Percentiles rank a stretch among this genome's conserved stretches.
phyloP scores from a whole-genome alignment of 805 yeast species.

The Ogataea pilisensis region DNA sequence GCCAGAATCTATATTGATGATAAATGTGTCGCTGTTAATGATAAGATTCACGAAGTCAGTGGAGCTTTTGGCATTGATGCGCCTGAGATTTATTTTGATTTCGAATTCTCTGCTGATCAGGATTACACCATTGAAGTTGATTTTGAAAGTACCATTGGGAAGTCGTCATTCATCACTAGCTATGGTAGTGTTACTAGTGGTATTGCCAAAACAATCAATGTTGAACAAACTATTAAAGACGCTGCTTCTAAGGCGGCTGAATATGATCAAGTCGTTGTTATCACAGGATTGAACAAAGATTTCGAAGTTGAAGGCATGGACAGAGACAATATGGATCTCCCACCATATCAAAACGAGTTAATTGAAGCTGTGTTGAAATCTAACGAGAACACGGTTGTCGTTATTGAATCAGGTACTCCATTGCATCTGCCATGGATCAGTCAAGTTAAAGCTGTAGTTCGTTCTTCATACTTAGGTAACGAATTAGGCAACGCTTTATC shows the following conservation, averaged over 20 bases:
- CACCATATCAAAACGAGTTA: slow-evolving; percentile 43
- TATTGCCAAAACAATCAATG: slow-evolving; percentile 1
- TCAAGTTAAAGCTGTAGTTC: slow-evolving; percentile 41
- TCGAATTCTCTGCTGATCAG: slow-evolving; percentile 7
- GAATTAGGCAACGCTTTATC: slow-evolving; percentile 54
- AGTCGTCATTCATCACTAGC: slow-evolving; percentile 1
- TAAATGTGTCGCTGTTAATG: slow-evolving; percentile 38
- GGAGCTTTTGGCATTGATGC: slow-evolving; percentile 41
- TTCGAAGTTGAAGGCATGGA: slow-evolving; percentile 63
- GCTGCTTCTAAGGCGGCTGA: slow-evolving; percentile 47
- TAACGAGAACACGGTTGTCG: slow-evolving; percentile 48
- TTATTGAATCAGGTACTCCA: slow-evolving; percentile 59
- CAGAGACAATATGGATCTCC: slow-evolving; percentile 46
- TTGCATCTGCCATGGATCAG: slow-evolving; percentile 52
- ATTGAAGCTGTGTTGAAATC: slow-evolving; percentile 41
- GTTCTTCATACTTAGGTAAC: slow-evolving; percentile 36
- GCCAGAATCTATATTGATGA: slow-evolving; percentile 40
- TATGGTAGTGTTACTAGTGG: background rate
- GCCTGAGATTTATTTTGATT: background rate
- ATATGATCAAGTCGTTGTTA: slow-evolving; percentile 50
- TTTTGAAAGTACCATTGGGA: slow-evolving; percentile 18
- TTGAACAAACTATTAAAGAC: background rate
- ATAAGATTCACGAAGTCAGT: slow-evolving; percentile 37
- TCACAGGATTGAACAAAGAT: slow-evolving; percentile 49
- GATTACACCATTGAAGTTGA: slow-evolving; percentile 21